Conservation (phyloP, 208 protist species). For the Tritrichomonas musculus region DNA sequence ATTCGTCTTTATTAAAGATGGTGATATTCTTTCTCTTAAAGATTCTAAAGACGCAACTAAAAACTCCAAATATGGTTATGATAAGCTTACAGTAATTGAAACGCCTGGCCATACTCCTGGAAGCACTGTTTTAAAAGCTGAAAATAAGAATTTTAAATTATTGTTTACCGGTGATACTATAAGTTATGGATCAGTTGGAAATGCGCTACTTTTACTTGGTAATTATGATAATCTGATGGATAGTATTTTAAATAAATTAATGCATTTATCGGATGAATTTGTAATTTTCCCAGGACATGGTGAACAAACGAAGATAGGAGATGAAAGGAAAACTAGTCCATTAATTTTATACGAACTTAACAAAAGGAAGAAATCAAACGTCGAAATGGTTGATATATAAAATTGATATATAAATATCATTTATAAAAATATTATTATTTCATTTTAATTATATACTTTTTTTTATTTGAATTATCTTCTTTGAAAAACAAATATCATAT, state of each 20-base stretch:
- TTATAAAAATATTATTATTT: no score
- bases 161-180: neutral
- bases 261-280: neutral
- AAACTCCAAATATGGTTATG: neutral
- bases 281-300: neutral
- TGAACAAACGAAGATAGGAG: neutral
- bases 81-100: neutral
- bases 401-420: no score
- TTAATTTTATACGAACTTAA: neutral
- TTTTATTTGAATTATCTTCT: no score
- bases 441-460: no score
- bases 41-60: neutral
- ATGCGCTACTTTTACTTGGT: neutral
- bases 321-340: neutral
- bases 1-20: neutral
- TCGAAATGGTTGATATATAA: no score
- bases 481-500: no score
- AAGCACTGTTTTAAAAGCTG: neutral
- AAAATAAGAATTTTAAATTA: neutral
- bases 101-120: neutral
- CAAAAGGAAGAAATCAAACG: no score
- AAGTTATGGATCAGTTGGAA: neutral
- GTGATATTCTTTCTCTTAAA: no score
- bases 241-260: neutral
- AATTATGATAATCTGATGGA: neutral